phyloP scores from a whole-genome alignment of 2,329 filamentous ascomycete genomes.

The Sporothrix euskadiensis region DNA sequence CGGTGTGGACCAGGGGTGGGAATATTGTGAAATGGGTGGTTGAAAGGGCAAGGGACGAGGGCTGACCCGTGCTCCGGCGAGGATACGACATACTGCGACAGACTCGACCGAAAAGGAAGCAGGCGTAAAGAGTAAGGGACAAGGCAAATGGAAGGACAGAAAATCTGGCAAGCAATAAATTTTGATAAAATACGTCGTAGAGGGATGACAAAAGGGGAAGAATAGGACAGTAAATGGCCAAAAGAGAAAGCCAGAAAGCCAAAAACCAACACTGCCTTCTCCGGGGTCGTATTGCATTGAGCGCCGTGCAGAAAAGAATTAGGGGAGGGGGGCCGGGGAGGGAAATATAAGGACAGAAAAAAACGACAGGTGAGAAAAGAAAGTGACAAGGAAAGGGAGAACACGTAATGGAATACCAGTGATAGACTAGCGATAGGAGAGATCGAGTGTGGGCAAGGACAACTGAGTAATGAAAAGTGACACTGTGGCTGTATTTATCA shows the following conservation, averaged over 20 bases:
- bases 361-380: neutral
- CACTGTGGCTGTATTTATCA: neutral
- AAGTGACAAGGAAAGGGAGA: neutral
- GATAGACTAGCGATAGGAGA: neutral
- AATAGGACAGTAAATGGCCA: neutral
- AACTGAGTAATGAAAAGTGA: conserved; percentile 13
- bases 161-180: neutral
- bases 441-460: neutral
- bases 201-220: neutral
- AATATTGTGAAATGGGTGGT: neutral
- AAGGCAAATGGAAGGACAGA: neutral
- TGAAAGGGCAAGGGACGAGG: neutral
- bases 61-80: conserved; percentile 10
- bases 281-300: conserved; percentile 17
- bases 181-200: neutral
- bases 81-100: neutral
- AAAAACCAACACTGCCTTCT: neutral
- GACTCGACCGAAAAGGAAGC: neutral
- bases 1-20: conserved; percentile 3
- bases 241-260: neutral
- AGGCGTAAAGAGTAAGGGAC: too few species aligned
- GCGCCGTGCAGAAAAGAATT: neutral
- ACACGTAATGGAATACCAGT: neutral
- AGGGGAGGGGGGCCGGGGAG: neutral
- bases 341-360: neutral